These are phyloP conservation scores for Protomyces inundatus DNA, from an alignment of 1,139 yeast genomes.

Conservation along the genomic window DNA sequence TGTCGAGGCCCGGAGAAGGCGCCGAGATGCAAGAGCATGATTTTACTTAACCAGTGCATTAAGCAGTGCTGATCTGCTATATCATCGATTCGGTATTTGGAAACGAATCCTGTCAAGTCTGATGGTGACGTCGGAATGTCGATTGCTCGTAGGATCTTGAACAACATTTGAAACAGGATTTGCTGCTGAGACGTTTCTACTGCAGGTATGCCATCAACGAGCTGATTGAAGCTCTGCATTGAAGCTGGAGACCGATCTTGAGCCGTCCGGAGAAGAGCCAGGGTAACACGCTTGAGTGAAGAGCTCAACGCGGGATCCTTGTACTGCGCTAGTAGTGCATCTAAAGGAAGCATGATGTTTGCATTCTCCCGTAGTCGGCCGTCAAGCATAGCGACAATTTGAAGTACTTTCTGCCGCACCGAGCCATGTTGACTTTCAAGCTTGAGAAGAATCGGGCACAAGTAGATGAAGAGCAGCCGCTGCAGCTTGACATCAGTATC, in stretches of 20 bases:
- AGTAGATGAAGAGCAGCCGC: constrained; percentile 53
- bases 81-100: not conserved
- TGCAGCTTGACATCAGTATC: constrained; percentile 62
- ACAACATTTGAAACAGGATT: not conserved
- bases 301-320: constrained; percentile 46
- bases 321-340: constrained; percentile 59
- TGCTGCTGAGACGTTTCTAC: not conserved
- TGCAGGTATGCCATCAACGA: not conserved
- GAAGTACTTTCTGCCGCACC: constrained; percentile 66
- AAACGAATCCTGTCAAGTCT: not conserved
- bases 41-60: not conserved
- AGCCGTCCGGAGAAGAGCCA: not conserved
- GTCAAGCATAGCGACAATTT: constrained; percentile 32
- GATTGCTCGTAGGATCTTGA: not conserved
- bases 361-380: constrained; percentile 54
- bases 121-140: not conserved
- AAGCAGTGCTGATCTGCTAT: not conserved
- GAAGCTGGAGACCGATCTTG: not conserved
- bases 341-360: constrained; percentile 56
- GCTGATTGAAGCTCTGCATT: not conserved
- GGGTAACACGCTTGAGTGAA: not conserved
- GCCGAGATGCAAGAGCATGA: not conserved
- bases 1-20: not conserved
- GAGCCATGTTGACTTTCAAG: constrained; percentile 63
- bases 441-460: constrained; percentile 74